phyloP scores from a whole-genome alignment of 1,284 basidiomycete species.

The Pseudozyma sp. region DNA sequence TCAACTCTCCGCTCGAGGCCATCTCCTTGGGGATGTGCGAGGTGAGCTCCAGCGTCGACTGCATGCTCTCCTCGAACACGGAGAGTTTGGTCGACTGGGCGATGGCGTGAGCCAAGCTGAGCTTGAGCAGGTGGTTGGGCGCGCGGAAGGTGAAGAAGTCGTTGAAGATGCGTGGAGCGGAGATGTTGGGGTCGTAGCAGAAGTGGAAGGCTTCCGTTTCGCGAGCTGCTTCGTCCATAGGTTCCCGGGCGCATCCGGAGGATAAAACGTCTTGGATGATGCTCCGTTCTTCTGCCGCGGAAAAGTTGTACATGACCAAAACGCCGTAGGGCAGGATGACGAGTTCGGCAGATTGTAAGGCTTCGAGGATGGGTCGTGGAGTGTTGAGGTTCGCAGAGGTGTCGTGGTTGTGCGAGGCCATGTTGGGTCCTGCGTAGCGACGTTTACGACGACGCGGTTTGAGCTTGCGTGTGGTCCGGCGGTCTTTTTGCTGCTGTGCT shows the following conservation, averaged over 20 bases:
- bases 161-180: conserved; percentile 80
- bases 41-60: conserved; percentile 82
- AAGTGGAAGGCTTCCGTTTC: conserved; percentile 65
- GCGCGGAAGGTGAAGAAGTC: conserved; percentile 79
- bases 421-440: conserved; percentile 59
- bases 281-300: conserved; percentile 61
- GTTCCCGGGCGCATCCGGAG: conserved; percentile 60
- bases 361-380: conserved; percentile 61
- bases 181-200: conserved; percentile 81
- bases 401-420: conserved; percentile 68
- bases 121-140: conserved; percentile 78
- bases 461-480: conserved; percentile 29
- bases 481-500: conserved; percentile 32
- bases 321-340: conserved; percentile 67
- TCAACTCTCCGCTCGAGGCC: conserved; percentile 81
- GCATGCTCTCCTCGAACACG: conserved; percentile 85
- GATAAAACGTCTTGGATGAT: conserved; percentile 65
- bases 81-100: conserved; percentile 93
- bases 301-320: conserved; percentile 68
- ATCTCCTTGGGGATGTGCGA: conserved; percentile 87
- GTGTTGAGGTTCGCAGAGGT: conserved; percentile 63
- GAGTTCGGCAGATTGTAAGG: conserved; percentile 65
- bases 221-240: conserved; percentile 52
- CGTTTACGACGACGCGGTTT: conserved; percentile 39
- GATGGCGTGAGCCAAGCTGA: conserved; percentile 92